Evolutionary conservation across 2,329 filamentous ascomycete species (phyloP), one percentile per base, ranked within the genome.

Genomic region (Chaetomium olivaceum): DNA sequence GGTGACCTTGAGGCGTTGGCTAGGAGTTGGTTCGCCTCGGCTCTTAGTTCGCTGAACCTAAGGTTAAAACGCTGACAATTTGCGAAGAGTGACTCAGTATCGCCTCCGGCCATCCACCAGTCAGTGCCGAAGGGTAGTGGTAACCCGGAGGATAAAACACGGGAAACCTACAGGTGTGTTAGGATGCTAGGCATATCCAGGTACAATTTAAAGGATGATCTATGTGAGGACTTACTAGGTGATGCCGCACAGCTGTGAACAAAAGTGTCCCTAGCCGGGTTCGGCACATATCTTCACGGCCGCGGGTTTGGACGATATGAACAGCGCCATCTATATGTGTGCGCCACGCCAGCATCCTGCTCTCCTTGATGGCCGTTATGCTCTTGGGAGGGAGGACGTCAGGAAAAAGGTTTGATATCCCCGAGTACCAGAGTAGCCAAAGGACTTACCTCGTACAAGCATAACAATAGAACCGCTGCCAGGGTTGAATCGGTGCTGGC

Each of bases 271-370:
- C 87, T 1, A 79, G 78, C 72, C 81, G 82, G 16, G 83, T 86
- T 43, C 78, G 77, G 19, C 63, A 70, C 29, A 86, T 74, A 69
- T 87, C 83, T 68, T 83, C 82, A 68, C 80, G 83, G 1, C 85
- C 85, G 59, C 87, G 81, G 14, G 82, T 79, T 71, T 83, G 84
- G 60, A 87, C 83, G 0, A 89, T 78, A 68, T 86, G 81, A 29
- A 88, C 82, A 25, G 87, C 87, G 1, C 86, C 87, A 67, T 88
- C 84, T 23, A 85, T 83, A 70, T 89, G 87, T 16, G 85, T 85
- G 7, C 84, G 84, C 86, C 87, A 89, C 1, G 85, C 84, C 65
- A 83, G 76, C 74, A 84, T 81, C 48, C 81, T 82, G 60, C 83
- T 76, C 58, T 83, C 81, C 65, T 82, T 83, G 19, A 61, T 63